Percentiles rank a stretch among this genome's conserved stretches.
Conservation (phyloP, 371 early-diverging fungal genomes). For the Blastocladiella emersonii region DNA sequence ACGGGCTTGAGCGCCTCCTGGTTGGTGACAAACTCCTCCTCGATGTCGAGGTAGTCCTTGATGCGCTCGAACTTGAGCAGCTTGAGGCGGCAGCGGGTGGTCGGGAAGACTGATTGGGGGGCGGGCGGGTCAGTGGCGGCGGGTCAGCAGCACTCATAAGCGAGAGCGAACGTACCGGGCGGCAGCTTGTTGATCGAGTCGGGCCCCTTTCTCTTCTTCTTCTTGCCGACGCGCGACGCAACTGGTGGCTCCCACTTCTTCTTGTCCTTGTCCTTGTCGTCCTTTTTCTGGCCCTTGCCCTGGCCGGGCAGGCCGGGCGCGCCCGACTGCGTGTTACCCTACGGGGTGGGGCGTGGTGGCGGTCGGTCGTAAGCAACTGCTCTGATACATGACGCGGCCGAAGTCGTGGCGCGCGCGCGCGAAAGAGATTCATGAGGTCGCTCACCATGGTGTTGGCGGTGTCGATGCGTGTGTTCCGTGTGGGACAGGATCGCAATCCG, state of each 20-base stretch:
- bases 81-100: constrained; percentile 92
- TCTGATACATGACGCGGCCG: too few relatives aligned
- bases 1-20: constrained; percentile 92
- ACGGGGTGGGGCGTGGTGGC: too few relatives aligned
- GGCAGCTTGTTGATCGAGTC: constrained; percentile 88
- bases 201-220: constrained; percentile 88
- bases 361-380: too few relatives aligned
- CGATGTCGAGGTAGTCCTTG: constrained; percentile 93
- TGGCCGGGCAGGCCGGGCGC: constrained; percentile 25
- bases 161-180: constrained; percentile 37
- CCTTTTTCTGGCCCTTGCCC: constrained; percentile 37
- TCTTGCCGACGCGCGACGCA: constrained; percentile 93
- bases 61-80: constrained; percentile 91
- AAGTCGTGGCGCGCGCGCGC: too few relatives aligned
- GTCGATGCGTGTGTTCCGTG: too few relatives aligned
- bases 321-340: constrained; percentile 68
- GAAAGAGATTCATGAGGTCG: too few relatives aligned
- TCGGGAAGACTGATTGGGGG: constrained; percentile 68
- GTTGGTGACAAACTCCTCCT: constrained; percentile 96
- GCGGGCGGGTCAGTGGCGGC: background rate
- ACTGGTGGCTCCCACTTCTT: constrained; percentile 98
- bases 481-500: too few relatives aligned
- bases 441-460: too few relatives aligned
- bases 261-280: constrained; percentile 54
- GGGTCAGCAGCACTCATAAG: background rate